Conservation (phyloP, 176 grass and related monocot species). For the Carex parvula region DNA sequence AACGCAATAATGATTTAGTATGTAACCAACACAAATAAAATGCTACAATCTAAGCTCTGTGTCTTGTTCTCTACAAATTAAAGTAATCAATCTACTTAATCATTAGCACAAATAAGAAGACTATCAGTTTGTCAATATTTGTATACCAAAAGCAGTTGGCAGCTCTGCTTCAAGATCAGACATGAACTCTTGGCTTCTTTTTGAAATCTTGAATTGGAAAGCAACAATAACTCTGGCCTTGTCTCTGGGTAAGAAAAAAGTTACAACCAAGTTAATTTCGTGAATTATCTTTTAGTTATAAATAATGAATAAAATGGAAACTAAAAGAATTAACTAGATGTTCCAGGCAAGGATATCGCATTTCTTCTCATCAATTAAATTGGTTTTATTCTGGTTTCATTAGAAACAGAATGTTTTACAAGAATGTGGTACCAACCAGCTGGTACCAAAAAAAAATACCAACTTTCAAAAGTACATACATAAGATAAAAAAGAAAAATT, state of each 20-base stretch:
- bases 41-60: neutral
- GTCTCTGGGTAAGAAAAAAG: neutral
- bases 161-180: constrained; percentile 18
- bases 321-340: neutral
- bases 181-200: constrained; percentile 39
- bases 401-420: no score
- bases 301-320: neutral
- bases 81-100: neutral
- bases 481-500: neutral
- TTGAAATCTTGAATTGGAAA: neutral
- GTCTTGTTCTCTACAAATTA: neutral
- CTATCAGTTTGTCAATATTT: neutral
- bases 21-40: neutral
- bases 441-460: neutral
- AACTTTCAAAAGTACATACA: neutral
- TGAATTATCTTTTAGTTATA: neutral
- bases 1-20: neutral
- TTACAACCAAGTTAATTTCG: neutral
- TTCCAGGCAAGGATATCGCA: neutral
- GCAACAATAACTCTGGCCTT: neutral
- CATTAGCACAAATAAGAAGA: neutral
- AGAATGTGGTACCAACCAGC: no score
- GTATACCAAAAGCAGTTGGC: constrained; percentile 35
- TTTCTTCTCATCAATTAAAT: no score
- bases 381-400: no score